Evolutionary conservation across 208 protist genomes (phyloP), one percentile per base, ranked within the genome.

Genomic region (Herpetomonas tarakana): DNA sequence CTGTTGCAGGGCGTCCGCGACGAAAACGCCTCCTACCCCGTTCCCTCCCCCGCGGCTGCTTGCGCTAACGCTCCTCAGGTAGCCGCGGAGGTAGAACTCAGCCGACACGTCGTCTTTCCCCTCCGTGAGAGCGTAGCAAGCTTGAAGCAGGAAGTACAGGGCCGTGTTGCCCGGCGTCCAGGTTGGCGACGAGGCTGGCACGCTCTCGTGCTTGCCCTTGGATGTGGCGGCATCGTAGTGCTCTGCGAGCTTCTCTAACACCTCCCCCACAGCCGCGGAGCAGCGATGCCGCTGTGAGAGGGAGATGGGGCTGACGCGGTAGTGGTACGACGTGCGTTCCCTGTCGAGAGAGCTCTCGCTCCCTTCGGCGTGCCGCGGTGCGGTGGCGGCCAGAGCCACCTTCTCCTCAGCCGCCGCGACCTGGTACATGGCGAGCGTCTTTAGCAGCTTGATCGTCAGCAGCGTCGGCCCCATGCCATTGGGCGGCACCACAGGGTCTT

Each of bases 381-480:
- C 21, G 9, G 25, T 18, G 14, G 2, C 24, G 0, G 21, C 31
- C 60, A 59, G 63, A 26, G 38, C 50, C 14, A 74, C 1, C 35
- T 69, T 56, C 25, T 62, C 62, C 2, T 56, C 68, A 2, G 44
- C 30, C 11, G 21, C 45, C 14, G 76, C 54, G 12, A 73, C 41
- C 52, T 86, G 78, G 35, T 79, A 83, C 19, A 86, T 45, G 3
- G 71, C 71, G 45, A 65, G 70, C n/a, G 74, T 72, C 50, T 86
- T 86, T 57, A 81, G 57, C n/a, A 90, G 59, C 9, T 70, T 62
- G 11, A 84, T 38, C 3, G 76, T 59, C 2, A 83, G 50, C 2
- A 67, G 38, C n/a, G 54, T 38, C 9, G 35, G 14, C 35, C 9
- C 6, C 35, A 41, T 41, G 35, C 35, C 14, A 6, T 6, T 41